Base-by-base conservation (phyloP, 495 filamentous ascomycete genomes). In the Rusavskia elegans region DNA sequence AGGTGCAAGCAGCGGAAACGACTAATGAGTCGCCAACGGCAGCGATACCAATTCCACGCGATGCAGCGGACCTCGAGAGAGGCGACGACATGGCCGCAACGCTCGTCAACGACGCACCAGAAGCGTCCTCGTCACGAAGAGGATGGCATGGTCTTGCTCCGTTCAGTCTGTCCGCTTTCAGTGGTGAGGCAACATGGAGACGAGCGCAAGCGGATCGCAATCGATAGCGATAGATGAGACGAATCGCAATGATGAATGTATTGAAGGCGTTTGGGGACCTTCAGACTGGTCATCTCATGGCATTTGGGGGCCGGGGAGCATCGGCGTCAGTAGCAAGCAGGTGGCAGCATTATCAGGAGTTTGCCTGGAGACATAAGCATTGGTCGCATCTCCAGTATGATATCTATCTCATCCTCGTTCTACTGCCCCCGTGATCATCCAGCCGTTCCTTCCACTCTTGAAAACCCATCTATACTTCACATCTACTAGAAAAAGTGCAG, bases 141-240 rank as follows among this genome's bases (percentile, higher is more conserved):
- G 44, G 54, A 23, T 63, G 59, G 61, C 55, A 53, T 39, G 56
- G 51, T 0, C 39, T 61, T 19, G 63, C 70, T 16, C 68, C 71
- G 0, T 52, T 74, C 7, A 75, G 69, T 53, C 66, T 73, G 44
- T 74, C 71, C 6, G 70, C 70, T 8, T 67, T 77, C 8, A 75
- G 66, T 46, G 74, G 74, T 9, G 73, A 76, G 50, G 69, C 66
- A 9, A 70, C 71, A 36, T 73, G 73, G 69, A 70, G 73, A 51
- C 72, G 72, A 54, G 62, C 63, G 51, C 66, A 64, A 55, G 59
- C 63, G 16, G 70, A 77, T 48, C 66, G 69, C 37, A 69, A 68
- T 50, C 58, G 68, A 59, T 77, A 61, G 67, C 35, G 48, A 42
- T 2, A 42, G 3, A 42, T n/a, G 39, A 8, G 8, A 42, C 39